phyloP scores from a whole-genome alignment of 2,329 filamentous ascomycete genomes.

The Paecilomyces variotii region DNA sequence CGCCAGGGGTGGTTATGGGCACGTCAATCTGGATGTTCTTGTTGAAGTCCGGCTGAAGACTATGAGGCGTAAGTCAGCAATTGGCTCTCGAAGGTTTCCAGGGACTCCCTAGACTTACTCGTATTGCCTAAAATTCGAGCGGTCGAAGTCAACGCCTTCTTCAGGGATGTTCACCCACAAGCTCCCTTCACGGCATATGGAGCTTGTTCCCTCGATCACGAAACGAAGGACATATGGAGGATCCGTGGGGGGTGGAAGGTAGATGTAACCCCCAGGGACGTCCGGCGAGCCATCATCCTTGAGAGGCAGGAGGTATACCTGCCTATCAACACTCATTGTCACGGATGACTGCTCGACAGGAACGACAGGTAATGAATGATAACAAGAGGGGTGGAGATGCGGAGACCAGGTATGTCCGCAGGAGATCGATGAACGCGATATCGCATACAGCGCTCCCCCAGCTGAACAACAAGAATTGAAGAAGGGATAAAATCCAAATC shows the following conservation, averaged over 20 bases:
- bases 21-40: conserved; percentile 83
- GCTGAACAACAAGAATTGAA: not conserved
- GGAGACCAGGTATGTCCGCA: not conserved
- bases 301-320: conserved; percentile 82
- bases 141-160: conserved; percentile 64
- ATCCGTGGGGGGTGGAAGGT: conserved; percentile 70
- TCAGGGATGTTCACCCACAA: conserved; percentile 94
- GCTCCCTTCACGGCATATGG: conserved; percentile 88
- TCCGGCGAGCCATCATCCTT: conserved; percentile 90
- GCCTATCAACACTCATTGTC: conserved; percentile 16
- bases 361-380: not conserved
- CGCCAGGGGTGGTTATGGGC: conserved; percentile 71
- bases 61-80: conserved; percentile 7
- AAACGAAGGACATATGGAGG: conserved; percentile 73
- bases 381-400: not conserved
- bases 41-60: conserved; percentile 87
- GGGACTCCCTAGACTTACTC: conserved; percentile 53
- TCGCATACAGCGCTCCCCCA: not conserved
- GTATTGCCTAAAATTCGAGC: conserved; percentile 76
- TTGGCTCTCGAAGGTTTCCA: not conserved
- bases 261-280: conserved; percentile 83
- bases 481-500: not conserved
- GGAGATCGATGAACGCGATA: not conserved
- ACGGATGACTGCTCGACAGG: not conserved
- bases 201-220: conserved; percentile 87